Percentiles rank a stretch among this genome's conserved stretches.
These are phyloP conservation scores for Exsudoporus frostii DNA, from an alignment of 768 basidiomycete genomes.

Conservation along the genomic window DNA sequence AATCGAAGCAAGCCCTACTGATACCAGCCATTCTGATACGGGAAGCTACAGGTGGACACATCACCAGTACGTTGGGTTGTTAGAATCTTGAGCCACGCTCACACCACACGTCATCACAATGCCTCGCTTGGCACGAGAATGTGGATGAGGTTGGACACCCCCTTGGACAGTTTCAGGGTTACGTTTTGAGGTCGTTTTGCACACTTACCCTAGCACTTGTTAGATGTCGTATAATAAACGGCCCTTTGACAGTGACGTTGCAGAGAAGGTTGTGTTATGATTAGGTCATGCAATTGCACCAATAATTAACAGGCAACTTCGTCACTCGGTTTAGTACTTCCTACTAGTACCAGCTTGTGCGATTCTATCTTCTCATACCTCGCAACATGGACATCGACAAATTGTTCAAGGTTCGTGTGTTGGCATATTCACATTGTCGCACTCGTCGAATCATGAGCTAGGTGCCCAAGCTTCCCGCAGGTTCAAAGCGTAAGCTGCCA, in stretches of 20 bases:
- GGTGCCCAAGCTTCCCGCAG: conserved; percentile 65
- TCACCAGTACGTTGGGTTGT: conserved; percentile 29
- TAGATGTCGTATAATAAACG: conserved; percentile 3
- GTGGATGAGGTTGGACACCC: conserved; percentile 6
- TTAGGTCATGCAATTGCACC: conserved; percentile 14
- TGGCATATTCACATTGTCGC: not conserved
- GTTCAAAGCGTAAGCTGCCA: conserved; percentile 71
- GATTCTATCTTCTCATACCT: not conserved
- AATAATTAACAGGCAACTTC: not conserved
- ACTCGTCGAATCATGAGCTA: conserved; percentile 22
- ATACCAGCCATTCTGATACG: conserved; percentile 7
- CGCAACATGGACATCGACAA: conserved; percentile 47
- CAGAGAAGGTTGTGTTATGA: not conserved
- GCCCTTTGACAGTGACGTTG: too few species aligned
- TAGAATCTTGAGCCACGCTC: conserved; percentile 24
- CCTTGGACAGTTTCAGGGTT: not conserved
- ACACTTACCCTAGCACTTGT: conserved; percentile 1
- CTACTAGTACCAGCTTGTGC: not conserved
- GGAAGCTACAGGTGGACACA: not conserved
- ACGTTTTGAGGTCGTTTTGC: not conserved
- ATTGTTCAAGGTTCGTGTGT: conserved; percentile 41
- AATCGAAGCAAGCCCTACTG: conserved; percentile 84
- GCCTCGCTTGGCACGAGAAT: conserved; percentile 1
- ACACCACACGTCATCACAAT: conserved; percentile 14
- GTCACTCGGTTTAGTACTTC: not conserved